Evolutionary conservation across 192 early-diverging fungal genomes (phyloP), one percentile per base, ranked within the genome.

Genomic region (Gigaspora rosea): DNA sequence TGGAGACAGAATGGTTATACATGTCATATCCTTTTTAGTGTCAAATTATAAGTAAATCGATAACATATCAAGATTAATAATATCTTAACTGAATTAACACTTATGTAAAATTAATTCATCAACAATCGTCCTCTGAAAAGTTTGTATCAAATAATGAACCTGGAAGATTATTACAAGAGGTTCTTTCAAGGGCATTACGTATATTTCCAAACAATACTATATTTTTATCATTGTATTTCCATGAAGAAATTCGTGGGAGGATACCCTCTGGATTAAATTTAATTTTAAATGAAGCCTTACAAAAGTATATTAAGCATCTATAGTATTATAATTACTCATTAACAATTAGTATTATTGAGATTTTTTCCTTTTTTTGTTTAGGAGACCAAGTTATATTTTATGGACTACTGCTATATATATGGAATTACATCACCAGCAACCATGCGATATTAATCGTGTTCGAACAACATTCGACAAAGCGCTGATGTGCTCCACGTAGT

Each of bases 391-490:
- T 49, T 66, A 86, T 66, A 66, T 88, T 27, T 63, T 90, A 35
- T 90, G 88, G 87, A 69, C 80, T 1, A 89, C 89, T 62, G 76
- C 80, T 6, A 88, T 92, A 27, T 88, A 86, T 76, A 73, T 79
- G 6, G 88, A 92, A 64, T 66, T 91, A 32, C 86, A 89, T 70
- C 83, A 84, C 51, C 80, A 86, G 33, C 64, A 78, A 58, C 79
- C 78, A n/a, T 85, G 81, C 59, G 90, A 92, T 79, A 74, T 80
- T 13, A 73, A 91, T 75, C 58, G 80, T n/a, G 80, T 92, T 18
- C 74, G 89, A 32, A 81, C 88, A 13, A 68, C 91, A 10, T 90
- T 92, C 80, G 88, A 91, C 66, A 35, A 81, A 46, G 87, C 90
- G 1, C 20, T 86, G 10, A 83, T 85, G 46, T 79, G 78, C 78